These are phyloP conservation scores for Acmispon strigosus DNA, from an alignment of 306 rosid genomes.

Conservation along the genomic window DNA sequence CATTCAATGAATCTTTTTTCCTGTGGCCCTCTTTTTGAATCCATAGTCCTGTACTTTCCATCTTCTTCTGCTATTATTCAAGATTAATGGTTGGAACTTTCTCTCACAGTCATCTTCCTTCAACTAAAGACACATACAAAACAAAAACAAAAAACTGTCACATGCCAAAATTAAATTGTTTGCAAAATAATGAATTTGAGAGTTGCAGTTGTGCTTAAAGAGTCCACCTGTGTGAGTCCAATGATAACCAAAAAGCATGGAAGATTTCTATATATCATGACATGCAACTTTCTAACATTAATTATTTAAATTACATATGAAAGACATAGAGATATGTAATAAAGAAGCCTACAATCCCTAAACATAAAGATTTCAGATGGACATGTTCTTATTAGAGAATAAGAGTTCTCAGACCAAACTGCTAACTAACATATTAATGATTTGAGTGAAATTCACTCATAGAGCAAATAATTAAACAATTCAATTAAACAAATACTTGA, in stretches of 20 bases:
- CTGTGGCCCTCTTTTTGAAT: conserved; percentile 29
- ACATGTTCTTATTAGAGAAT: neutral
- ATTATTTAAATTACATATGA: neutral
- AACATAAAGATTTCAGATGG: neutral
- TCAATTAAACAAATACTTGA: neutral
- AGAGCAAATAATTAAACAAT: neutral
- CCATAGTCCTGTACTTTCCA: conserved; percentile 47
- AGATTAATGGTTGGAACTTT: conserved; percentile 22
- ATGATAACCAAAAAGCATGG: conserved; percentile 1
- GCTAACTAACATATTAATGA: neutral
- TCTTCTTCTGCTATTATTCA: conserved; percentile 34
- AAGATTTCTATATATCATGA: neutral
- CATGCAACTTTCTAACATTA: neutral
- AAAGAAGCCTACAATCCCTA: neutral
- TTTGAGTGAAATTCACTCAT: conserved; percentile 1
- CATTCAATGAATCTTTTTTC: conserved; percentile 38
- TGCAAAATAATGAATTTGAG: neutral
- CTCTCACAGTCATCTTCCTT: conserved; percentile 26
- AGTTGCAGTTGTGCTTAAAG: conserved; percentile 11
- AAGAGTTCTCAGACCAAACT: neutral
- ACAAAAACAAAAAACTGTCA: neutral
- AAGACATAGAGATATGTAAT: neutral
- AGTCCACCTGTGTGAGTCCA: neutral
- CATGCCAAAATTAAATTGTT: neutral
- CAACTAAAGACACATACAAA: neutral